phyloP scores from a whole-genome alignment of 371 early-diverging fungal genomes.

The Saksenaea vasiformis region DNA sequence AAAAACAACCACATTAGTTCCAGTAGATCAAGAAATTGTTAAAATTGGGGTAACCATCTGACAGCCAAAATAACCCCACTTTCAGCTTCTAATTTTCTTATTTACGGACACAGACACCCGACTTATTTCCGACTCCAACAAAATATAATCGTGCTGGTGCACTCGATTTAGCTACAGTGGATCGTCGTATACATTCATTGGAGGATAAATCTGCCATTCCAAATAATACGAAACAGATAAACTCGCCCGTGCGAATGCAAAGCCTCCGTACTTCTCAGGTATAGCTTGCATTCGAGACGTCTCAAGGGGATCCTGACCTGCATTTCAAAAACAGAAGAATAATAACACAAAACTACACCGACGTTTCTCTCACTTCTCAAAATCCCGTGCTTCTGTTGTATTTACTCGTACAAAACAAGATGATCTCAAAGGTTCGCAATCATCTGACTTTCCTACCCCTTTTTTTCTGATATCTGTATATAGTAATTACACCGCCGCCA shows the following conservation, averaged over 20 bases:
- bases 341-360: background rate
- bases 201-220: background rate
- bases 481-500: conserved; percentile 13
- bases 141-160: background rate
- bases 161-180: background rate
- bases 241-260: conserved; percentile 6
- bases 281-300: conserved; percentile 1
- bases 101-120: background rate
- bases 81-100: background rate
- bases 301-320: conserved; percentile 1
- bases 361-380: background rate
- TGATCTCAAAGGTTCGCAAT: conserved; percentile 1
- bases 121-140: background rate
- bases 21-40: conserved; percentile 69
- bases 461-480: conserved; percentile 11
- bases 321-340: background rate
- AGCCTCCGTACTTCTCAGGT: conserved; percentile 5
- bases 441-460: background rate
- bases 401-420: background rate
- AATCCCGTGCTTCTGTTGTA: conserved; percentile 1
- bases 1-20: conserved; percentile 85
- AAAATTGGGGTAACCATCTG: conserved; percentile 57
- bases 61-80: background rate
- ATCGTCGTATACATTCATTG: background rate
- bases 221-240: background rate